Percentiles rank a stretch among this genome's conserved stretches.
These are phyloP conservation scores for Xylariaceae sp. DNA, from an alignment of 2,329 filamentous ascomycete genomes.

Conservation along the genomic window DNA sequence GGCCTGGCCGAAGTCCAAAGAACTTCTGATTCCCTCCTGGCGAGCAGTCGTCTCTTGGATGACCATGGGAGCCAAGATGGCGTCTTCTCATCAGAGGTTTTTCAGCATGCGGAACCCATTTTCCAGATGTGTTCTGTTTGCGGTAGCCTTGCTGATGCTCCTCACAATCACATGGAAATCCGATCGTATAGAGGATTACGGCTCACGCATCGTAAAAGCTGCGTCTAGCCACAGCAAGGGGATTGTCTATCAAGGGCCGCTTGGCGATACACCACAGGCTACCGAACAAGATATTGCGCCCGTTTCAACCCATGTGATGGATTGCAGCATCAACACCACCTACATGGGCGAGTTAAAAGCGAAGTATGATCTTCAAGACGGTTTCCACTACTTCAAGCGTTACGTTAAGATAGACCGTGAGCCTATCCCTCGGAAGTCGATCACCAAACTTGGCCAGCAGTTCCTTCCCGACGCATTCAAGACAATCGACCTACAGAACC, in stretches of 20 bases:
- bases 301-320: conserved; percentile 43
- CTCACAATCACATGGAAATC: conserved; percentile 46
- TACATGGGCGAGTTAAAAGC: conserved; percentile 50
- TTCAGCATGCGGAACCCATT: conserved; percentile 55
- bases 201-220: conserved; percentile 46
- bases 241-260: conserved; percentile 36
- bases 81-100: conserved; percentile 44
- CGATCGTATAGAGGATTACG: conserved; percentile 44
- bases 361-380: conserved; percentile 51
- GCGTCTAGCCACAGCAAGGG: conserved; percentile 39
- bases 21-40: conserved; percentile 22
- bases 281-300: conserved; percentile 37
- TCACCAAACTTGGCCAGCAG: conserved; percentile 53
- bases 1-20: conserved; percentile 14
- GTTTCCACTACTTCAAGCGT: conserved; percentile 59
- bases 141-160: conserved; percentile 47
- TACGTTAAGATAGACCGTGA: conserved; percentile 56
- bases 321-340: conserved; percentile 53
- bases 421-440: conserved; percentile 51
- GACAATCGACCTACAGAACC: conserved; percentile 50
- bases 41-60: conserved; percentile 22
- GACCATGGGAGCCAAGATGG: conserved; percentile 45
- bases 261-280: conserved; percentile 32
- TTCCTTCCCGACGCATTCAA: conserved; percentile 52
- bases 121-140: conserved; percentile 48